Conservation (phyloP, 495 filamentous ascomycete genomes). For the Mytilinidion resinicola region DNA sequence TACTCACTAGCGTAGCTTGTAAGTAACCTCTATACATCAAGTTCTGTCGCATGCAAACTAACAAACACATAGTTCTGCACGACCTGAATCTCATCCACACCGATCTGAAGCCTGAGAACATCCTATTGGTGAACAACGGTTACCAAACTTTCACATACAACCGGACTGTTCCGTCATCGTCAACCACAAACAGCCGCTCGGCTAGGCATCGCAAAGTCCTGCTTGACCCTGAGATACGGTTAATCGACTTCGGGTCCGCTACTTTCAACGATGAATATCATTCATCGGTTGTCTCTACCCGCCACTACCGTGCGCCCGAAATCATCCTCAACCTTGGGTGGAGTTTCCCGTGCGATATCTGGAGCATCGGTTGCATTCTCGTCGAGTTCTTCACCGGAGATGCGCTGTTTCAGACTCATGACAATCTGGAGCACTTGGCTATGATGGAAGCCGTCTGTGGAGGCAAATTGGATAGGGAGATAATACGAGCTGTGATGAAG, state of each 20-base stretch:
- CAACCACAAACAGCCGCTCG: conserved; percentile 63
- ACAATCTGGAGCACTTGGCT: conserved; percentile 96
- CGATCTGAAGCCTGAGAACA: conserved; percentile 97
- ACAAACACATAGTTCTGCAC: conserved; percentile 65
- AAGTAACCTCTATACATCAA: conserved; percentile 39
- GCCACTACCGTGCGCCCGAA: conserved; percentile 93
- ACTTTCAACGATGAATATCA: conserved; percentile 99
- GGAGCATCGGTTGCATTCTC: conserved; percentile 97
- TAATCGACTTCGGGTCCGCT: conserved; percentile 97
- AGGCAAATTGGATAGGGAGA: conserved; percentile 60
- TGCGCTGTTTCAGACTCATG: conserved; percentile 94
- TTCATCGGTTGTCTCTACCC: conserved; percentile 90
- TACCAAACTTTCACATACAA: conserved; percentile 98
- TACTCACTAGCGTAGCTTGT: conserved; percentile 99
- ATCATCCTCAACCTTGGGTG: conserved; percentile 96
- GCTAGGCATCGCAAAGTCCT: conserved; percentile 82
- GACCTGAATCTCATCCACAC: conserved; percentile 98
- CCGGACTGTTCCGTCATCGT: conserved; percentile 86
- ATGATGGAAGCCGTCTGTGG: conserved; percentile 97
- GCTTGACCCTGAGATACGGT: conserved; percentile 88
- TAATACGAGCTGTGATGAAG: conserved; percentile 68
- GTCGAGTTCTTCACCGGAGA: conserved; percentile 99
- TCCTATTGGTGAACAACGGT: conserved; percentile 78
- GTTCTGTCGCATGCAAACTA: conserved; percentile 26
- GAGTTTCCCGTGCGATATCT: conserved; percentile 97